A percentile compares a stretch with the other conserved stretches of the same genome.
Evolutionary conservation across 768 basidiomycete species (phyloP).

Genomic region (Baorangia bicolor): DNA sequence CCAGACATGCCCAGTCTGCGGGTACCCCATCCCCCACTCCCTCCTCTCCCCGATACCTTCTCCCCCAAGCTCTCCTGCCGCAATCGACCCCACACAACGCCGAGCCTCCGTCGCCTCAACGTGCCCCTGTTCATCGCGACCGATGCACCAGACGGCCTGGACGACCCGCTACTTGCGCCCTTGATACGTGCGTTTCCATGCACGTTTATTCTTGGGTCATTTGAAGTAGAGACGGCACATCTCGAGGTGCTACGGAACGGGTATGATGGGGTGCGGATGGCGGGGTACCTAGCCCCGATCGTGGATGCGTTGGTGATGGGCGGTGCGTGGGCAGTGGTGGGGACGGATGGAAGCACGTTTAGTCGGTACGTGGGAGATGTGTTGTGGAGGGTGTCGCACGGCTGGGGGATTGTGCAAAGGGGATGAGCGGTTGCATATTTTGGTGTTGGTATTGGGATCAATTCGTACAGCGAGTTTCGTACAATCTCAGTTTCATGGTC

Average conservation of each 20-base stretch:
- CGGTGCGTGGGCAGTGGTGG: constrained; percentile 55
- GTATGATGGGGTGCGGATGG: constrained; percentile 50
- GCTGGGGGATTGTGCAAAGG: constrained; percentile 47
- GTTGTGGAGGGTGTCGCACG: constrained; percentile 61
- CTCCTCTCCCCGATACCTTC: constrained; percentile 21
- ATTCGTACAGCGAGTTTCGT: too few species aligned
- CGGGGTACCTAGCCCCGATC: constrained; percentile 53
- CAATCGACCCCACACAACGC: constrained; percentile 34
- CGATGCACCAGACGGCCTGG: constrained; percentile 43
- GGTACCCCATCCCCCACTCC: constrained; percentile 28
- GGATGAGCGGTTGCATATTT: constrained; percentile 30
- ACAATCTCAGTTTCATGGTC: too few species aligned
- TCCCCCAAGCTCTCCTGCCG: constrained; percentile 36
- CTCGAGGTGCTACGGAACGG: constrained; percentile 41
- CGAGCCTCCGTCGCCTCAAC: constrained; percentile 43
- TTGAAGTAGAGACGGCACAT: constrained; percentile 31
- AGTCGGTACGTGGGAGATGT: constrained; percentile 67
- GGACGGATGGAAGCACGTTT: constrained; percentile 76
- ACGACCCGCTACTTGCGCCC: constrained; percentile 42
- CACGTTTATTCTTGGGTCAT: constrained; percentile 55
- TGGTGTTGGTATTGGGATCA: not conserved
- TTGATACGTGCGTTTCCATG: constrained; percentile 64
- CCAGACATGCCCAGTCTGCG: constrained; percentile 21
- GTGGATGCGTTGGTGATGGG: constrained; percentile 71
- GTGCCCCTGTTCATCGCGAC: constrained; percentile 67